A percentile compares a stretch with the other conserved stretches of the same genome.
Conservation (phyloP, 169 alveolate genomes). For the Besnoitia besnoiti region DNA sequence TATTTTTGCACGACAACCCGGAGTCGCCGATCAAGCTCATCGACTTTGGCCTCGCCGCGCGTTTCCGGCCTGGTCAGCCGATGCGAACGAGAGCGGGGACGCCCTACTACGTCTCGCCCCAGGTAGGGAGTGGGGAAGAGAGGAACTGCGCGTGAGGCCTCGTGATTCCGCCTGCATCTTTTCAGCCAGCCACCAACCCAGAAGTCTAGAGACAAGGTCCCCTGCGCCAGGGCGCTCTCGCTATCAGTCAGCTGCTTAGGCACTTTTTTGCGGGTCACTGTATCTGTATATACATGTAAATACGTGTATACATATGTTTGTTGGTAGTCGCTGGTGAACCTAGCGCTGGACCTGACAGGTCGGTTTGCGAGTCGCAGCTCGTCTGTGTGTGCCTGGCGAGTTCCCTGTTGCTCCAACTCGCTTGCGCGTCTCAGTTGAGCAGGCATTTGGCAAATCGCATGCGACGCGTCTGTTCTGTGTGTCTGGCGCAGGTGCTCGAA, state of each 20-base stretch:
- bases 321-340: no score
- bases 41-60: conserved; percentile 89
- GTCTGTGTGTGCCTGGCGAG: background rate
- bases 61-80: conserved; percentile 74
- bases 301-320: no score
- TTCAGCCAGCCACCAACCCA: no score
- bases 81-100: conserved; percentile 87
- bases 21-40: conserved; percentile 82
- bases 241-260: no score
- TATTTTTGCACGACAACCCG: conserved; percentile 72
- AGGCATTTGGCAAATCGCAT: background rate
- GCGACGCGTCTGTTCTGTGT: background rate
- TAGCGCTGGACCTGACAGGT: no score
- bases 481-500: conserved; percentile 77
- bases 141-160: no score
- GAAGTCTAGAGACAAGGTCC: no score
- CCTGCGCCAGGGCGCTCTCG: no score
- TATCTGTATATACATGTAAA: no score
- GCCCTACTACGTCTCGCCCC: conserved; percentile 89
- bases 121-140: conserved; percentile 78
- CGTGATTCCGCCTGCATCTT: no score
- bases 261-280: no score
- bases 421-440: background rate
- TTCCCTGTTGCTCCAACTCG: background rate
- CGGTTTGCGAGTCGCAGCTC: no score